phyloP scores from a whole-genome alignment of 2,329 filamentous ascomycete species.

The Epichloe uncinata region DNA sequence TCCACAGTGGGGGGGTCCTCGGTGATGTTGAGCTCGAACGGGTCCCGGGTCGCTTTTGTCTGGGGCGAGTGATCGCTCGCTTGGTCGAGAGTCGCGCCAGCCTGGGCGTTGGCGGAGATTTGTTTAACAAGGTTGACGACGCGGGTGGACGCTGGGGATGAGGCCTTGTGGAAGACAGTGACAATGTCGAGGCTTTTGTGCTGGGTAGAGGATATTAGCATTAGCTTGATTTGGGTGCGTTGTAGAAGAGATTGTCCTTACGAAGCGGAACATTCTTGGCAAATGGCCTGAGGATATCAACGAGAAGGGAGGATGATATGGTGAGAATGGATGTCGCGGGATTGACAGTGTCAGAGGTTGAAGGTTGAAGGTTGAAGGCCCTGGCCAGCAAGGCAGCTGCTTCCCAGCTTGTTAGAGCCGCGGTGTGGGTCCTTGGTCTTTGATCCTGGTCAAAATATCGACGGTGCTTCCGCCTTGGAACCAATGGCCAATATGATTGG shows the following conservation, averaged over 20 bases:
- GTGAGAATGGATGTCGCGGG: neutral
- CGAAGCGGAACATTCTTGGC: constrained; percentile 13
- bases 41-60: constrained; percentile 37
- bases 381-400: neutral
- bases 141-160: constrained; percentile 56
- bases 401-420: neutral
- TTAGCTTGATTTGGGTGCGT: neutral
- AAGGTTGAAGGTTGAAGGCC: too few species aligned
- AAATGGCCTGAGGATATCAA: neutral
- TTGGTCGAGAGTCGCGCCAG: constrained; percentile 60
- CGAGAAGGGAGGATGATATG: neutral
- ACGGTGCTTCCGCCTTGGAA: neutral
- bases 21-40: constrained; percentile 80
- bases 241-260: constrained; percentile 3
- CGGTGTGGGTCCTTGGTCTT: neutral
- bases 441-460: neutral
- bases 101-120: constrained; percentile 53
- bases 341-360: neutral
- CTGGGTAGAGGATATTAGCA: constrained; percentile 26
- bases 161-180: constrained; percentile 88
- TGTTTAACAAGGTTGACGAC: constrained; percentile 70
- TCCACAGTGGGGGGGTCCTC: constrained; percentile 73
- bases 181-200: constrained; percentile 77
- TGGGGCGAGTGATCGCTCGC: constrained; percentile 52
- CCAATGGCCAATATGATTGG: neutral